Base-by-base conservation (phyloP, 2,329 filamentous ascomycete genomes). In the Talaromyces sp. region DNA sequence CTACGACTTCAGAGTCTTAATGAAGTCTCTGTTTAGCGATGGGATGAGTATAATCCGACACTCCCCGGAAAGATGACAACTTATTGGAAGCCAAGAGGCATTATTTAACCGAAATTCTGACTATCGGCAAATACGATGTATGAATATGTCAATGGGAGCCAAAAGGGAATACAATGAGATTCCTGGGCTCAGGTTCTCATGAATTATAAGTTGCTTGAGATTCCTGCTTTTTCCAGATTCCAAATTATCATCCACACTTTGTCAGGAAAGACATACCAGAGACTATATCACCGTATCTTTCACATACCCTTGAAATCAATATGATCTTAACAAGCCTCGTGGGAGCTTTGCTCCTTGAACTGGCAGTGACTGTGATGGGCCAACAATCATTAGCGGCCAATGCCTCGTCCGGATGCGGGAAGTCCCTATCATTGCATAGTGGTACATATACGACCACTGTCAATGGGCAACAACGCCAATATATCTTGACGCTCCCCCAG, bases 381-480 rank as follows among this genome's bases (percentile, higher is more conserved):
- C 17, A 52, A 7, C 19, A 22, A 9, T 22, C 39, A 41, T 37
- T 21, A 37, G 15, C 51, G 25, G 37, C 15, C 50, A 33, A n/a
- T 13, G 13, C 21, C 9, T 56, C 53, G 15, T 36, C 53, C 10
- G 53, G 53, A 39, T 56, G 53, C 28, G 53, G 53, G 8, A 48
- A 36, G 43, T 6, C 53, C 7, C n/a, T 25, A 19, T 17, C 53
- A 15, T 10, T 56, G 22, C 11, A 35, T 2, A 56, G 53, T 10
- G 53, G 53, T 22, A 37, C 36, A 37, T 56, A 56, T 37, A 48
- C 31, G 5, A 48, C 41, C 21, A 56, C 53, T 21, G 53, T 56
- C 19, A 39, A 22, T 6, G 41, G 53, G 9, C 31, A 48, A 9
- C 41, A 48, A 56, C 53, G 53, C 21, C 53, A 56, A 28, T 56